Evolutionary conservation across 1,284 basidiomycete genomes (phyloP).

Genomic region (Cryptococcus neoformans): DNA sequence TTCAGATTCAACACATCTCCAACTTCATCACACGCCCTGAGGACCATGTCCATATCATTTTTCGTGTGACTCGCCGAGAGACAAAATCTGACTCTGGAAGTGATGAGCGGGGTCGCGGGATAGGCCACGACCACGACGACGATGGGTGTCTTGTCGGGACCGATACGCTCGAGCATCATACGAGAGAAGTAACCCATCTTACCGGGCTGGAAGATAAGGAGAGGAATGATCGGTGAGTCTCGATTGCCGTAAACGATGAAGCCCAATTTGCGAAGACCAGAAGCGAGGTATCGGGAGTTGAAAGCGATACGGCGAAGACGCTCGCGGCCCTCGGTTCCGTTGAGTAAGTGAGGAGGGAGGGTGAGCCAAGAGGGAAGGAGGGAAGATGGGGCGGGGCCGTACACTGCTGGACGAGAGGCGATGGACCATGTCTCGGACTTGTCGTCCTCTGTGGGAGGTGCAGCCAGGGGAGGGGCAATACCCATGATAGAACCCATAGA

Average conservation of each 20-base stretch:
- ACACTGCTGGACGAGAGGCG: conserved; percentile 32
- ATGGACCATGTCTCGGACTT: conserved; percentile 51
- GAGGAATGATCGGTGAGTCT: conserved; percentile 89
- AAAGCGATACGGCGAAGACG: conserved; percentile 87
- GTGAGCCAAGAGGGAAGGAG: conserved; percentile 61
- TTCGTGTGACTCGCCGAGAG: conserved; percentile 94
- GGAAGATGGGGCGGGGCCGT: conserved; percentile 61
- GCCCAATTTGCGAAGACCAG: conserved; percentile 83
- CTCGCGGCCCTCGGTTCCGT: conserved; percentile 77
- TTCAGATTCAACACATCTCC: conserved; percentile 84
- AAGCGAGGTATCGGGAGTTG: conserved; percentile 89
- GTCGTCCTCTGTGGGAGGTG: conserved; percentile 27
- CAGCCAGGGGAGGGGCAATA: conserved; percentile 56
- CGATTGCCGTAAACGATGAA: conserved; percentile 95
- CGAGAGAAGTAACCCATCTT: conserved; percentile 87
- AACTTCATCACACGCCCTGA: conserved; percentile 88
- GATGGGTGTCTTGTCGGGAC: conserved; percentile 61
- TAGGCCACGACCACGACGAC: conserved; percentile 84
- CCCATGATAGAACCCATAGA: conserved; percentile 98
- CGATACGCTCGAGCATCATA: conserved; percentile 78
- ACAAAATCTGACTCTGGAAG: conserved; percentile 89
- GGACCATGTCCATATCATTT: conserved; percentile 88
- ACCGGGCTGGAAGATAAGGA: conserved; percentile 89
- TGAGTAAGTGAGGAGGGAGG: conserved; percentile 65
- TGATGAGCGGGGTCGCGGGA: conserved; percentile 82